Evolutionary conservation across 192 early-diverging fungal genomes (phyloP), one percentile per base, ranked within the genome.

Genomic region (Coemansia sp.): DNA sequence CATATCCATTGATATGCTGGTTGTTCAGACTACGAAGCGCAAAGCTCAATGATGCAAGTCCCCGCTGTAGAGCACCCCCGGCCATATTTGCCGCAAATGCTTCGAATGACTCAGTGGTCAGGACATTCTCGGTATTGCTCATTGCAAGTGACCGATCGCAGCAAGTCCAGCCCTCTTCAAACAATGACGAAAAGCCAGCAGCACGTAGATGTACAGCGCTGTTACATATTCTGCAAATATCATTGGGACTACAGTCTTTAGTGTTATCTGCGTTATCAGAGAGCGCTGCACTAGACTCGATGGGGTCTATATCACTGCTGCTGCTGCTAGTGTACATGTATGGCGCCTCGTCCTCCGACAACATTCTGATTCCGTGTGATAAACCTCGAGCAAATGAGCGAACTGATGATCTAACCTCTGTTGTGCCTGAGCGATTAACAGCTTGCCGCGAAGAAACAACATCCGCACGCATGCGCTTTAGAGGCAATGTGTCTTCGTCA

Each of bases 21-120:
- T 60, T 60, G 27, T 53, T 51, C 16, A 73, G 28, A 55, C 57
- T 56, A 30, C 65, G 10, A 30, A 69, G 60, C 6, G 59, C 67
- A 76, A 83, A 69, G 14, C 64, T 60, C n/a, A 61, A 12, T 21
- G 72, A 63, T 8, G 52, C 68, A 23, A 58, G 59, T 3, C 67
- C 67, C 23, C 47, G 72, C 5, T 41, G 21, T 18, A 68, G 50
- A 4, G 31, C 21, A 16, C 47, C 21, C 7, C 28, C 14, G 1
- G 57, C 49, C 55, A 64, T 44, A 14, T 32, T 67, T 12, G 64
- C 31, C 16, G 59, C 60, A 58, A 70, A 65, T 14, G 69, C 26
- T 7, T 61, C 47, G 38, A 68, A 64, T 14, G 74, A 66, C 22
- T 55, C 47, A 25, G 49, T 18, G 16, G 68, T 44, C 31, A 80